Evolutionary conservation across 208 protist genomes (phyloP).

Genomic region (Trypanosoma melophagium): DNA sequence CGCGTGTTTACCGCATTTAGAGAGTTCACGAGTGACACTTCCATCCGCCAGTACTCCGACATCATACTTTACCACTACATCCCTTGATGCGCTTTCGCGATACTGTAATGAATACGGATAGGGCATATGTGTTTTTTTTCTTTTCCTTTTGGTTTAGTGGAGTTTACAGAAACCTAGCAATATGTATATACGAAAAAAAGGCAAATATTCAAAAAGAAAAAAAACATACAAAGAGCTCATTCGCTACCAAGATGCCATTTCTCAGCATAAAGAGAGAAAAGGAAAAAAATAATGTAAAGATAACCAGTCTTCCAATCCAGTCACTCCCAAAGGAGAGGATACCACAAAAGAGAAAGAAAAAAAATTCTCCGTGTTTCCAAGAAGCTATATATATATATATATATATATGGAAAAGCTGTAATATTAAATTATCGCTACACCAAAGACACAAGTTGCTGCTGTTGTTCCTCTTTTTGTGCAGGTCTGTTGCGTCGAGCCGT

Average conservation of each 20-base stretch:
- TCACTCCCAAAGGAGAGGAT: too few species aligned
- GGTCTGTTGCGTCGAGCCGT: not conserved
- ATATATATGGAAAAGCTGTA: not conserved
- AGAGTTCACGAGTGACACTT: constrained; percentile 2
- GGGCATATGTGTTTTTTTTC: constrained; percentile 24
- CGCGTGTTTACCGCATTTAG: not conserved
- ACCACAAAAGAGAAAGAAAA: not conserved
- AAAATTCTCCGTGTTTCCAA: not conserved
- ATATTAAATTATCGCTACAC: not conserved
- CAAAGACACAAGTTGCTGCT: not conserved
- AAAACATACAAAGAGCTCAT: too few species aligned
- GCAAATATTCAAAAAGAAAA: too few species aligned
- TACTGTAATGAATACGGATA: constrained; percentile 59
- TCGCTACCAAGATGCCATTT: too few species aligned
- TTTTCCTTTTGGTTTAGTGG: too few species aligned
- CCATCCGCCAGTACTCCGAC: constrained; percentile 17
- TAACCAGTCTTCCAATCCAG: too few species aligned
- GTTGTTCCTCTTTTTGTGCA: not conserved
- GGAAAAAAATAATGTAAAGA: too few species aligned
- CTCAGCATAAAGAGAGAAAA: too few species aligned
- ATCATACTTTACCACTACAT: constrained; percentile 26
- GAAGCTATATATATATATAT: not conserved
- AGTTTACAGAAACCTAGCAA: too few species aligned
- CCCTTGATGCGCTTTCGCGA: constrained; percentile 25
- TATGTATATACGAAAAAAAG: too few species aligned